Evolutionary conservation across 768 basidiomycete species (phyloP), one percentile per base, ranked within the genome.

Genomic region (Mycena venus): DNA sequence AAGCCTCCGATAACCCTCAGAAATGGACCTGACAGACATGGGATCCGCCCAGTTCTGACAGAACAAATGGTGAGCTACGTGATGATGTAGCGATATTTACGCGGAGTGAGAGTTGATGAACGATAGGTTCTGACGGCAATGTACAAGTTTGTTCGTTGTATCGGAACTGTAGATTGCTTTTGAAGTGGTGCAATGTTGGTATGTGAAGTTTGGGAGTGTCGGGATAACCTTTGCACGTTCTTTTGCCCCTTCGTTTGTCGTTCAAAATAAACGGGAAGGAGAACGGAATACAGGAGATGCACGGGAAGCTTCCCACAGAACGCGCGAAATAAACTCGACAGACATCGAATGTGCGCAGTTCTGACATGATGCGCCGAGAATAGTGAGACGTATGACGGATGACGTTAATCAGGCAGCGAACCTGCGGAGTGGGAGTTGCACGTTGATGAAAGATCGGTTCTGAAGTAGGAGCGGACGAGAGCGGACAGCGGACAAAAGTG

Each of bases 1-100:
- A 59, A 59, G 56, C 56, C 31, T 59, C 56, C 56, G 56, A 59
- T 59, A 59, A 19, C 56, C 55, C 56, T 32, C 19, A 59, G 42
- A 21, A 44, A 44, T 44, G 42, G 36, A 38, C 36, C 36, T 38
- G 36, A 38, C 36, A 38, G 36, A 38, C 36, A 38, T 38, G 36
- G 36, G 42, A 44, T 44, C 42, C 53, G 56, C 56, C 56, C 56
- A 36, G 56, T 59, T 59, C 56, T 36, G 56, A 59, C 56, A 36
- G 56, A 59, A 59, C 56, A 59, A 59, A 59, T 59, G 56, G 56
- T 36, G 56, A 36, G 42, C 19, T 59, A 32, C 11, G 34, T n/a
- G 36, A 38, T 38, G 36, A 7, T 14, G 36, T 38, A 38, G 36
- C 36, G n/a, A n/a, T n/a, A n/a, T n/a, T n/a, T n/a, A n/a, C n/a